These are phyloP conservation scores for Keithomyces neogunnii DNA, from an alignment of 2,329 filamentous ascomycete species.

Conservation along the genomic window DNA sequence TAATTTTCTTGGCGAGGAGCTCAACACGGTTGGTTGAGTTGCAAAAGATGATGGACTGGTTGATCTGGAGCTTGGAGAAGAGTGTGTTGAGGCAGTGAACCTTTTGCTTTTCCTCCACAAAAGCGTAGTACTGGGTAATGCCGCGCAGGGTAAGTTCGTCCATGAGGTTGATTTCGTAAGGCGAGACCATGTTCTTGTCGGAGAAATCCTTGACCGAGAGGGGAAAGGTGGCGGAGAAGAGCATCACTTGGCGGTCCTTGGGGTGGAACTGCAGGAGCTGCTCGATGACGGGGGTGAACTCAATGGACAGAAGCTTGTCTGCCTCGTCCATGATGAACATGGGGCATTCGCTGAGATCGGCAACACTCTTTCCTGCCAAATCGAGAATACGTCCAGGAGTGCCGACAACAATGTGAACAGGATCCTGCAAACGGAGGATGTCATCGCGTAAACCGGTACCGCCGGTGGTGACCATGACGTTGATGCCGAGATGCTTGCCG, in stretches of 20 bases:
- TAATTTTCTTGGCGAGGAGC: conserved; percentile 97
- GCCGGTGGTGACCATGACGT: conserved; percentile 98
- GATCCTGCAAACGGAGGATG: conserved; percentile 87
- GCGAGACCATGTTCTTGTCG: conserved; percentile 93
- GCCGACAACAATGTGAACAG: conserved; percentile 95
- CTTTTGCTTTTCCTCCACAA: conserved; percentile 98
- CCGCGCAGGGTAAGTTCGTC: conserved; percentile 95
- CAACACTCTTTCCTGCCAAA: conserved; percentile 90
- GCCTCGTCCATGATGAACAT: conserved; percentile 99
- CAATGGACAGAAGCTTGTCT: conserved; percentile 91
- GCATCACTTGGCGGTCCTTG: conserved; percentile 97
- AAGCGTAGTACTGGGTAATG: conserved; percentile 98
- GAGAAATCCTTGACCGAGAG: conserved; percentile 96
- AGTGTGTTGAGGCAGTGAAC: conserved; percentile 98
- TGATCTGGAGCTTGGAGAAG: conserved; percentile 98
- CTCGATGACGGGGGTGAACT: conserved; percentile 97
- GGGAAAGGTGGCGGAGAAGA: conserved; percentile 97
- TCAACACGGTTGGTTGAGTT: conserved; percentile 99
- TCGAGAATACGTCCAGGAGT: conserved; percentile 95
- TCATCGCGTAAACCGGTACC: conserved; percentile 93
- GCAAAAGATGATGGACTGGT: conserved; percentile 99
- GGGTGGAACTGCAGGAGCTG: conserved; percentile 92
- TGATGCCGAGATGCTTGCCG: conserved; percentile 92
- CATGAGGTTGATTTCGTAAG: conserved; percentile 99
- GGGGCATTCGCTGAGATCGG: conserved; percentile 89